Percentiles rank a stretch among this genome's conserved stretches.
phyloP scores from a whole-genome alignment of 306 rosid species.

The Rosa persica region DNA sequence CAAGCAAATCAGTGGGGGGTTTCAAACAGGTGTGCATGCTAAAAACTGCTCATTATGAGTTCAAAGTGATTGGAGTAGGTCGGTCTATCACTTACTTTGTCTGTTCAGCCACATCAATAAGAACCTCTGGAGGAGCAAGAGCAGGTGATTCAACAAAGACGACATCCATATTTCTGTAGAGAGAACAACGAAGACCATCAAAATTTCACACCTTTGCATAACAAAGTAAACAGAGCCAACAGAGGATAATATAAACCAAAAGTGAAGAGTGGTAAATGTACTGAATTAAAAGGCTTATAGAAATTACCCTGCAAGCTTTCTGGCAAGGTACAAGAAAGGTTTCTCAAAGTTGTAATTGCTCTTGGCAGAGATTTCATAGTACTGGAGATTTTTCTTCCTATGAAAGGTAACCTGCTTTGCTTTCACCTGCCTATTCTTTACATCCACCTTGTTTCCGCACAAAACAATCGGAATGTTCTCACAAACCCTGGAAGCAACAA shows the following conservation, averaged over 20 bases:
- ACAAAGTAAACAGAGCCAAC: background rate
- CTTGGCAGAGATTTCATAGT: conserved; percentile 43
- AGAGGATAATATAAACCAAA: background rate
- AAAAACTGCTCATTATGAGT: background rate
- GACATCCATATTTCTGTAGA: conserved; percentile 18
- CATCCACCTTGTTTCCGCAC: conserved; percentile 40
- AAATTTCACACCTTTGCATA: background rate
- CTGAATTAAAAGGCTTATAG: too few relatives aligned
- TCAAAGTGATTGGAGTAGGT: background rate
- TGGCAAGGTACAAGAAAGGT: conserved; percentile 42
- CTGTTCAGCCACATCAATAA: conserved; percentile 32
- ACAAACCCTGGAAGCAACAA: conserved; percentile 31
- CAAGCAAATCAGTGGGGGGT: background rate
- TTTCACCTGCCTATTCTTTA: conserved; percentile 38
- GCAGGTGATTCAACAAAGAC: conserved; percentile 35
- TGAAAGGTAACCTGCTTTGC: conserved; percentile 41
- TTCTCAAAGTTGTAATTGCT: conserved; percentile 43
- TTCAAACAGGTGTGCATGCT: background rate
- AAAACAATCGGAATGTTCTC: conserved; percentile 39
- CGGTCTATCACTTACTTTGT: conserved; percentile 12
- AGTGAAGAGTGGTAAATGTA: background rate
- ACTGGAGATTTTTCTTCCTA: conserved; percentile 39
- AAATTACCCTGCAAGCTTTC: conserved; percentile 40
- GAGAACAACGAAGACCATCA: background rate
- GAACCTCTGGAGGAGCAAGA: conserved; percentile 37